phyloP scores from a whole-genome alignment of 2,329 filamentous ascomycete genomes.

The Phialemonium atrogriseum region DNA sequence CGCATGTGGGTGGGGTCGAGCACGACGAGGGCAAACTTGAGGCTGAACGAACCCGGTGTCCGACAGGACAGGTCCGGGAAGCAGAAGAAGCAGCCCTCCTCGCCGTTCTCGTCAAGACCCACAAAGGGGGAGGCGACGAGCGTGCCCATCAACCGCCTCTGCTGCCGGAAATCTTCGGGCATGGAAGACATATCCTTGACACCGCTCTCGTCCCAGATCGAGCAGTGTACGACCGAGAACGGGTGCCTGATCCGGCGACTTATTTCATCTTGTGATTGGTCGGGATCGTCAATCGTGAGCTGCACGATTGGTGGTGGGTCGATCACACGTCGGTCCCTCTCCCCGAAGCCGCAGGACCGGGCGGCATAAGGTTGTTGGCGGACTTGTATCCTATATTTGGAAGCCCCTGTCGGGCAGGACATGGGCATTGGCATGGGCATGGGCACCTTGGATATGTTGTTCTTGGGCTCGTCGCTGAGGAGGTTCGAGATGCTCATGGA shows the following conservation, averaged over 20 bases:
- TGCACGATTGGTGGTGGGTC: constrained; percentile 80
- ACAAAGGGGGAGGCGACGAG: constrained; percentile 70
- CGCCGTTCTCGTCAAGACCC: constrained; percentile 62
- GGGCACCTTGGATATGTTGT: constrained; percentile 4
- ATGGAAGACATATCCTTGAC: constrained; percentile 61
- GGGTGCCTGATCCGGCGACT: constrained; percentile 46
- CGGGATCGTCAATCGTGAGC: constrained; percentile 54
- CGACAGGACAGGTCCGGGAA: constrained; percentile 77
- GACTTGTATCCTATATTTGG: constrained; percentile 44
- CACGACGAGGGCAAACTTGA: constrained; percentile 66
- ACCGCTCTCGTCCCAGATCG: constrained; percentile 63
- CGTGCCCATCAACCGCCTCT: constrained; percentile 71
- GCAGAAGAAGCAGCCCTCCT: constrained; percentile 76
- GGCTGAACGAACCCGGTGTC: constrained; percentile 65
- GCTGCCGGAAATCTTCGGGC: constrained; percentile 63
- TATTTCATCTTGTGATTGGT: constrained; percentile 45
- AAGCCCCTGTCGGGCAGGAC: constrained; percentile 2
- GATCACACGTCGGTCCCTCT: constrained; percentile 72
- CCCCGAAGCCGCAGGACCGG: constrained; percentile 74
- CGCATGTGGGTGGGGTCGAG: constrained; percentile 54
- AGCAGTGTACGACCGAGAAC: constrained; percentile 67
- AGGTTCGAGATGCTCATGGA: constrained; percentile 23
- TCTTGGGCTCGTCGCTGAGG: constrained; percentile 13
- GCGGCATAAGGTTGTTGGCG: constrained; percentile 74
- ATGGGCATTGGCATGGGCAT: constrained; percentile 11